Evolutionary conservation across 2,329 filamentous ascomycete species (phyloP).

Genomic region (Scleromitrula shiraiana): DNA sequence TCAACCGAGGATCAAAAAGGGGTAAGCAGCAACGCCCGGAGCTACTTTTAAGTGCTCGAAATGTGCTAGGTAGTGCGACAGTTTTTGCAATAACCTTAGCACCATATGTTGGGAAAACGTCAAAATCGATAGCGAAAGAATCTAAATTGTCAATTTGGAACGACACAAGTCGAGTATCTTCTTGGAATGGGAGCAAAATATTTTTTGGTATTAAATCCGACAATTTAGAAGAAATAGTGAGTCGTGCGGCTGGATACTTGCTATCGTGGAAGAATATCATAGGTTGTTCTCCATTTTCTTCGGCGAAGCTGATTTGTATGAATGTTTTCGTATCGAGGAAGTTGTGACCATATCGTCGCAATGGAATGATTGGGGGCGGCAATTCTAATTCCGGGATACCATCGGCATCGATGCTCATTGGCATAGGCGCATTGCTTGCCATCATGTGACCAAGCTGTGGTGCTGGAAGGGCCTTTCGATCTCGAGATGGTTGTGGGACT

Average conservation of each 20-base stretch:
- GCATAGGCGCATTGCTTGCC: conserved; percentile 36
- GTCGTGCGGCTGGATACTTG: conserved; percentile 87
- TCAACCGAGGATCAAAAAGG: conserved; percentile 82
- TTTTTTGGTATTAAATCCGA: conserved; percentile 96
- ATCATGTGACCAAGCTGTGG: conserved; percentile 28
- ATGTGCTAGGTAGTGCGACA: conserved; percentile 81
- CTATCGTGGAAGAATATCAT: conserved; percentile 95
- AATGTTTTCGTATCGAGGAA: conserved; percentile 98
- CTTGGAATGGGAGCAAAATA: conserved; percentile 88
- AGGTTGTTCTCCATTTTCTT: conserved; percentile 63
- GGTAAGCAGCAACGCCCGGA: conserved; percentile 78
- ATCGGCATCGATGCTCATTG: conserved; percentile 69
- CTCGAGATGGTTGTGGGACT: conserved; percentile 15
- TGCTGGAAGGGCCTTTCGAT: conserved; percentile 21
- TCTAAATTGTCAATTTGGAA: conserved; percentile 95
- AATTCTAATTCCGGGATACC: conserved; percentile 87
- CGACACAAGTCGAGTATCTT: conserved; percentile 86
- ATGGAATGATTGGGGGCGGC: conserved; percentile 90
- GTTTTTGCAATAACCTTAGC: conserved; percentile 97
- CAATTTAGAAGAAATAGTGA: conserved; percentile 93
- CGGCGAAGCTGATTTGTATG: conserved; percentile 76
- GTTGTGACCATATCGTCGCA: conserved; percentile 93
- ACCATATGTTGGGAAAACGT: conserved; percentile 94
- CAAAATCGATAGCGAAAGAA: conserved; percentile 90
- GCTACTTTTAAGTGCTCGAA: conserved; percentile 66